Conservation (phyloP, 2,329 filamentous ascomycete species). For the Diaporthe helianthi region DNA sequence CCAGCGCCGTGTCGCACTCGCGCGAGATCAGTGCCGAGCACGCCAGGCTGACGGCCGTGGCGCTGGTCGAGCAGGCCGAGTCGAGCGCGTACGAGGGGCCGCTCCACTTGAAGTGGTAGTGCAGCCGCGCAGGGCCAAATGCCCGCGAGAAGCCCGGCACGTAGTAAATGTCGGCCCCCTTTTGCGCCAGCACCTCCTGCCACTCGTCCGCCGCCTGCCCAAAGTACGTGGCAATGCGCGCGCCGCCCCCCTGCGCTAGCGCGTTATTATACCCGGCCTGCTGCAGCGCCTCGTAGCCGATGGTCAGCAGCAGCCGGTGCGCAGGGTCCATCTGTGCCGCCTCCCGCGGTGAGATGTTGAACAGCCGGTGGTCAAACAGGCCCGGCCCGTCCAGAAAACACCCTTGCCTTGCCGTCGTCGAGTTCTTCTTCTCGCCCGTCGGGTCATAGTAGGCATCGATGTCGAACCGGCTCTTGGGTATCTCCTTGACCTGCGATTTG, state of each 20-base stretch:
- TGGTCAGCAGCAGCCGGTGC: constrained; percentile 12
- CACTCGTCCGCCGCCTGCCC: constrained; percentile 10
- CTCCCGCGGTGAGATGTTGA: constrained; percentile 20
- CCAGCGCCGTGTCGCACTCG: constrained; percentile 45
- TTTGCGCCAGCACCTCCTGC: constrained; percentile 36
- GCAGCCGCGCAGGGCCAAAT: constrained; percentile 44
- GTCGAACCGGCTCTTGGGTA: constrained; percentile 4
- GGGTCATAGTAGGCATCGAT: not conserved
- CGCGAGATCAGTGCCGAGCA: constrained; percentile 38
- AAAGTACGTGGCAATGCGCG: not conserved
- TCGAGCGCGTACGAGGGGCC: constrained; percentile 47
- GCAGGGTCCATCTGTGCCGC: not conserved
- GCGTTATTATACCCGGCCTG: constrained; percentile 20
- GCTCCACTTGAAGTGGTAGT: constrained; percentile 50
- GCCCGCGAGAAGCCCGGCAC: constrained; percentile 36
- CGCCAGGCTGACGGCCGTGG: constrained; percentile 44
- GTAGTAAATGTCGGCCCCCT: constrained; percentile 13
- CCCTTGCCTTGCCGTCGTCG: constrained; percentile 41
- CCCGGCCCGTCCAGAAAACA: not conserved
- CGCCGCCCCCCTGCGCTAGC: constrained; percentile 23
- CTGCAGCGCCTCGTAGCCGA: constrained; percentile 16
- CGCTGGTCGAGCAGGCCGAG: constrained; percentile 48
- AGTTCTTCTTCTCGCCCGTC: constrained; percentile 43
- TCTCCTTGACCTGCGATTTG: not conserved
- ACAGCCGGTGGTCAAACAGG: constrained; percentile 3